phyloP scores from a whole-genome alignment of 768 basidiomycete genomes.

The Tulasnella sp. region DNA sequence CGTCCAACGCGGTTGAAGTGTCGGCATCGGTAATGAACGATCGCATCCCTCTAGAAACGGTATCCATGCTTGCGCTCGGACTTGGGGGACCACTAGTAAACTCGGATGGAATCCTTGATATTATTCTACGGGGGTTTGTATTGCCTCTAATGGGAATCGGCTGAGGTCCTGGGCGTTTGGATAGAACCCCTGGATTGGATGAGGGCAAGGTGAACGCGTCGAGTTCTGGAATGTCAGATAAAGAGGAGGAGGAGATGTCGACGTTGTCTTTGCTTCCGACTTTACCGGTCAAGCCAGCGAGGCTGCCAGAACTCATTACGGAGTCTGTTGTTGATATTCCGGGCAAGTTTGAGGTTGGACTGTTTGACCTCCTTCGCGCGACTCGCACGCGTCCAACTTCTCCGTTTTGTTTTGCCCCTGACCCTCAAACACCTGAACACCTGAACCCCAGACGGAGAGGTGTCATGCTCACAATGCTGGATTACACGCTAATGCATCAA shows the following conservation, averaged over 20 bases:
- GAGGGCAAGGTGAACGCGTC: background rate
- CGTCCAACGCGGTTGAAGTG: background rate
- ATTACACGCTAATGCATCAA: background rate
- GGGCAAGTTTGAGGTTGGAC: slow-evolving; percentile 4
- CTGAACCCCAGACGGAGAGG: too few species aligned
- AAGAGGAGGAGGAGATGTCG: slow-evolving; percentile 4
- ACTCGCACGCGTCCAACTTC: slow-evolving; percentile 6
- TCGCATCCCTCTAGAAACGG: background rate
- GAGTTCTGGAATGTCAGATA: background rate
- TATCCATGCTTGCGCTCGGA: background rate
- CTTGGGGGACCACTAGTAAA: background rate
- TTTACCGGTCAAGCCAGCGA: slow-evolving; percentile 4
- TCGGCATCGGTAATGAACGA: slow-evolving; percentile 16
- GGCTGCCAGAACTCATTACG: slow-evolving; percentile 11
- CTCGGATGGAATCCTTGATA: slow-evolving; percentile 13
- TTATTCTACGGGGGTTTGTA: background rate
- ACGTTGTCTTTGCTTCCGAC: slow-evolving; percentile 11
- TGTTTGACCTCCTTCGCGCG: background rate
- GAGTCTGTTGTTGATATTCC: background rate
- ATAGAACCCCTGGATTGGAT: background rate
- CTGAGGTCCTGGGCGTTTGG: slow-evolving; percentile 10
- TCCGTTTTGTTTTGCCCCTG: slow-evolving; percentile 9
- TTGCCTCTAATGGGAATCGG: background rate
- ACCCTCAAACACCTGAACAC: too few species aligned
- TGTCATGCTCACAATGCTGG: background rate